Evolutionary conservation across 805 yeast genomes (phyloP).

Genomic region (Saccharomycopsis sp.): DNA sequence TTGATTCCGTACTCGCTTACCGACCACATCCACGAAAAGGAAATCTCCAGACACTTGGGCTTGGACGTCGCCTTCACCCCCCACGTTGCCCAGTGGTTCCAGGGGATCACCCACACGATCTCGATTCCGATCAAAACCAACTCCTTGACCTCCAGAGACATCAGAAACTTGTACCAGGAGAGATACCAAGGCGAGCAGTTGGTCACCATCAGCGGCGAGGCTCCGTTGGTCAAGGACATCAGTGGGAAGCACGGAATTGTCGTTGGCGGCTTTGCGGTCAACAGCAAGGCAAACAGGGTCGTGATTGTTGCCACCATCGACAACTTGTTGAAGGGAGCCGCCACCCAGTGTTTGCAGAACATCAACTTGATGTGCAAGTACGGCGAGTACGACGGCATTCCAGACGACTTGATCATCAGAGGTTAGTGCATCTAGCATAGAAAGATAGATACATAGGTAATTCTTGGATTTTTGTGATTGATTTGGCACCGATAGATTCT

Average conservation of each 20-base stretch:
- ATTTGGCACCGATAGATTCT: too few relatives aligned
- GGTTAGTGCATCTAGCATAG: conserved; percentile 32
- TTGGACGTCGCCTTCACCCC: conserved; percentile 83
- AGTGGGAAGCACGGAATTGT: conserved; percentile 93
- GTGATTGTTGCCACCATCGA: conserved; percentile 95
- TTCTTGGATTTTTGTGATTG: too few relatives aligned
- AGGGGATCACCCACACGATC: conserved; percentile 91
- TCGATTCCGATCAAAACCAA: conserved; percentile 75
- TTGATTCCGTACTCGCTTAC: conserved; percentile 93
- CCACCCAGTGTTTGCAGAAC: conserved; percentile 96
- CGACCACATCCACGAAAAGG: conserved; percentile 95
- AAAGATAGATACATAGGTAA: too few relatives aligned
- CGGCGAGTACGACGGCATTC: conserved; percentile 94
- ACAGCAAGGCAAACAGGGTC: conserved; percentile 79
- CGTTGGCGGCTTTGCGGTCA: conserved; percentile 94
- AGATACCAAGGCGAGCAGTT: conserved; percentile 82
- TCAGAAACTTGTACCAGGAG: conserved; percentile 80
- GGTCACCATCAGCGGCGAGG: conserved; percentile 80
- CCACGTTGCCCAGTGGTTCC: conserved; percentile 99
- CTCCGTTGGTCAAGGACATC: conserved; percentile 87
- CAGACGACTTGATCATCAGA: conserved; percentile 54
- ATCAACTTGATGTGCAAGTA: conserved; percentile 85
- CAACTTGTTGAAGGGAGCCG: conserved; percentile 94
- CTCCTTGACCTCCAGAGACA: conserved; percentile 67
- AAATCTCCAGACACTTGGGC: conserved; percentile 77